phyloP scores from a whole-genome alignment of 441 rosid species.

The Jatropha podagrica region DNA sequence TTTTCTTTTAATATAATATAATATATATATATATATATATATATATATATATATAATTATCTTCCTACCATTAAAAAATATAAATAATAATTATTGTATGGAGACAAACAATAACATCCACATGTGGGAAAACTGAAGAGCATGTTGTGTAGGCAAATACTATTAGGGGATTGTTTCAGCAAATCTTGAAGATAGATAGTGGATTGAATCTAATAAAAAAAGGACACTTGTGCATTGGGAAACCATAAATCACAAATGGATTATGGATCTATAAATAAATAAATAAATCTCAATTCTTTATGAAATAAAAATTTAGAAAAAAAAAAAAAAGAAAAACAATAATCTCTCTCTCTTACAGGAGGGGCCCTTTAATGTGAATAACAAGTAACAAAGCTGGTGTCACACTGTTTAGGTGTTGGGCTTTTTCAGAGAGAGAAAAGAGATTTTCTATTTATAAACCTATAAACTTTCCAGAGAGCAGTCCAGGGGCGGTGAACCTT shows the following conservation, averaged over 20 bases:
- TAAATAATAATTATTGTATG: no score
- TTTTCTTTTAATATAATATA: no score
- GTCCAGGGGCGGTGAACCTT: conserved; percentile 85
- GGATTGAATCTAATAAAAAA: not conserved
- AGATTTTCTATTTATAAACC: not conserved
- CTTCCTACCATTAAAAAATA: no score
- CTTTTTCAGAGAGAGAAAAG: not conserved
- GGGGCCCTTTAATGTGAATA: not conserved
- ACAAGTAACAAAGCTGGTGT: conserved; percentile 9
- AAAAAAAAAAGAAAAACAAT: not conserved
- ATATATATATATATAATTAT: no score
- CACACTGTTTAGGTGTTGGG: not conserved
- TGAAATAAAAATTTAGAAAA: not conserved
- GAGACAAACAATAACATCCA: not conserved
- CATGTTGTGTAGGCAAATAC: not conserved
- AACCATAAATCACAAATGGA: not conserved
- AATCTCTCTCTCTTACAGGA: not conserved
- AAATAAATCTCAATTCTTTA: not conserved
- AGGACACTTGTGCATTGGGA: not conserved
- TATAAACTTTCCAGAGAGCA: not conserved
- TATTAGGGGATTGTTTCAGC: not conserved
- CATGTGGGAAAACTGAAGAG: not conserved
- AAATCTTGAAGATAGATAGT: not conserved
- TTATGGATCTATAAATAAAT: not conserved
- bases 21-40: no score